Evolutionary conservation across 768 basidiomycete genomes (phyloP).

Genomic region (Arthromyces matolae): DNA sequence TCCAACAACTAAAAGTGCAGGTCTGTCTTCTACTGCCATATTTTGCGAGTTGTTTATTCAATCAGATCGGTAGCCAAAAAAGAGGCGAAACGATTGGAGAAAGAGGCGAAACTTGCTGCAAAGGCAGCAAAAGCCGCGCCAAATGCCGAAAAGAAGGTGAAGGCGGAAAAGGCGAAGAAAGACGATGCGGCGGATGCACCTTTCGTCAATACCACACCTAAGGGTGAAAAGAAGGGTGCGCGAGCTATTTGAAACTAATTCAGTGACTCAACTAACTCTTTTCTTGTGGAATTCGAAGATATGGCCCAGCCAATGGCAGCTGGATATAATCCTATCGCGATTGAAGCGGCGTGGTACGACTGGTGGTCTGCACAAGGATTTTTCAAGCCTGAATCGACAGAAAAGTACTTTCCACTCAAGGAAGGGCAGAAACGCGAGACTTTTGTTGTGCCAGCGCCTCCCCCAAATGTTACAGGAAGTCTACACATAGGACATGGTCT

Average conservation of each 20-base stretch:
- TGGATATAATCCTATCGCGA: slow-evolving; percentile 94
- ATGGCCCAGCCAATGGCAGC: slow-evolving; percentile 81
- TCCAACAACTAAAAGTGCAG: slow-evolving; percentile 42
- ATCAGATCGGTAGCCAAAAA: slow-evolving; percentile 59
- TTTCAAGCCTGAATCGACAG: slow-evolving; percentile 61
- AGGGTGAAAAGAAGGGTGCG: slow-evolving; percentile 91
- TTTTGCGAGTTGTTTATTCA: not conserved
- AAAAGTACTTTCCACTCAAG: slow-evolving; percentile 50
- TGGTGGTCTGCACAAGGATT: slow-evolving; percentile 94
- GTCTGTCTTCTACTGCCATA: slow-evolving; percentile 17
- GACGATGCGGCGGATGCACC: slow-evolving; percentile 61
- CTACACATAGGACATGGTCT: slow-evolving; percentile 95
- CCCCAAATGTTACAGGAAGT: slow-evolving; percentile 95
- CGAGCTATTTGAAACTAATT: no score
- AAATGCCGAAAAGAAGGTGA: slow-evolving; percentile 62
- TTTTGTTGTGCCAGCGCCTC: slow-evolving; percentile 88
- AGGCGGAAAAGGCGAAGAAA: slow-evolving; percentile 72
- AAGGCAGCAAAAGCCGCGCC: slow-evolving; percentile 53
- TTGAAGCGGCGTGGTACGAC: slow-evolving; percentile 96
- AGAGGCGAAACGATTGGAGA: slow-evolving; percentile 78
- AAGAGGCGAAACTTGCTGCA: slow-evolving; percentile 73
- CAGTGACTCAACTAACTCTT: no score
- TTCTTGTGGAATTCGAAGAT: no score
- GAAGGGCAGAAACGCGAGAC: slow-evolving; percentile 56
- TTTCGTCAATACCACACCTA: slow-evolving; percentile 88